phyloP scores from a whole-genome alignment of 2,329 filamentous ascomycete species.

The Piedraia hortae region DNA sequence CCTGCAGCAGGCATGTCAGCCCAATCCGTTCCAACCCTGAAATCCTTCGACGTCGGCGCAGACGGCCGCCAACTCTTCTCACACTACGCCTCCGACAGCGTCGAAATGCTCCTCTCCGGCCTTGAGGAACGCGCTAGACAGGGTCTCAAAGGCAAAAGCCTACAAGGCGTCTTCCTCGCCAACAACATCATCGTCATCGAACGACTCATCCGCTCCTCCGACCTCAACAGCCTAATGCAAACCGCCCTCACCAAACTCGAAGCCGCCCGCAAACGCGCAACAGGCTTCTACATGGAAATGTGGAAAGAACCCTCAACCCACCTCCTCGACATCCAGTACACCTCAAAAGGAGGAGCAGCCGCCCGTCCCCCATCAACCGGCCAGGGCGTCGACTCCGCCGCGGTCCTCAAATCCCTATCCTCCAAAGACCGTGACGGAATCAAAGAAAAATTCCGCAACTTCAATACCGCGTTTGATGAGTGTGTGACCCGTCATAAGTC shows the following conservation, averaged over 20 bases:
- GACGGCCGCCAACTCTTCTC: constrained; percentile 72
- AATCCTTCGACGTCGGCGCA: constrained; percentile 63
- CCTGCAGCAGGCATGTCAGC: constrained; percentile 27
- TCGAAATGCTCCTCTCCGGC: constrained; percentile 50
- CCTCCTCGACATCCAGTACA: constrained; percentile 78
- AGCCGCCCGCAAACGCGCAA: constrained; percentile 65
- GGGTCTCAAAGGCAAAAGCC: constrained; percentile 48
- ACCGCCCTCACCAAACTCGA: constrained; percentile 31
- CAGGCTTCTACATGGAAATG: constrained; percentile 51
- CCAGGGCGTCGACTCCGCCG: constrained; percentile 41
- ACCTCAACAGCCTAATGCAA: constrained; percentile 40
- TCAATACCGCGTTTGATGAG: constrained; percentile 78
- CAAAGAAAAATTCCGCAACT: constrained; percentile 82
- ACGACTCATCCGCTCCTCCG: constrained; percentile 56
- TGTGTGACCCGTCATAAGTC: constrained; percentile 57
- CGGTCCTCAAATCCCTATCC: constrained; percentile 55
- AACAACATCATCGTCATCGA: constrained; percentile 70
- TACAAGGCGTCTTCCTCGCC: constrained; percentile 68
- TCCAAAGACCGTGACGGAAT: constrained; percentile 89
- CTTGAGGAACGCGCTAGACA: constrained; percentile 47
- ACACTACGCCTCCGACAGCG: constrained; percentile 69
- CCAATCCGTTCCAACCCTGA: constrained; percentile 40
- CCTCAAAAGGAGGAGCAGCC: constrained; percentile 43
- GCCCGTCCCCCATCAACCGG: constrained; percentile 44
- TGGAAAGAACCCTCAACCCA: constrained; percentile 72